Evolutionary conservation across 805 yeast genomes (phyloP), one percentile per base, ranked within the genome.

Genomic region (Nakazawaea peltata): DNA sequence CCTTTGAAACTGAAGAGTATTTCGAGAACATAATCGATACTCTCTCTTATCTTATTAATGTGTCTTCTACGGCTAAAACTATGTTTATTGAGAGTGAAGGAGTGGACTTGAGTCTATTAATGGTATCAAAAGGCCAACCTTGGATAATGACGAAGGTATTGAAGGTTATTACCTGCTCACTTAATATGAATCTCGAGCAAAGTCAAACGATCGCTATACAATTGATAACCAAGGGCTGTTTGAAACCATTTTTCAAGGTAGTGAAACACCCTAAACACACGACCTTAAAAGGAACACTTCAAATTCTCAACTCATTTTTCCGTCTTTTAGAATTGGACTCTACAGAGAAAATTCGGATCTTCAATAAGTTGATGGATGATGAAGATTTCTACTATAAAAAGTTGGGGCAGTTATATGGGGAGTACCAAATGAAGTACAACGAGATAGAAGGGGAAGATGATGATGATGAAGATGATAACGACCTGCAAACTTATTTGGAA

Each of bases 1-100:
- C 14, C 8, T 22, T 11, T 26, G 30, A 10, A n/a, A 9, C 19
- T 7, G 30, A 27, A 15, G 30, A 27, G 13, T 27, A 10, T 13
- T 7, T 27, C 8, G 18, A 14, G 11, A 27, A 27, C 13, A 15
- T 27, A 16, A 13, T 47, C 10, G 53, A 19, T 37, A 49, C 37
- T 12, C 44, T 47, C 4, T 44, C 39, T 30, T 44, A 39, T 29
- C 45, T 43, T 29, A 29, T 26, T 42, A 37, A 13, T 26, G 26
- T 15, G 10, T 24, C 40, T 13, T 36, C 28, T 10, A 25, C 28
- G 14, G 39, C 39, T 17, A 40, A 29, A 28, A 30, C 33, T 15
- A 26, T 34, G 27, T 29, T 45, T 40, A 36, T 29, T 36, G 30
- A 37, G n/a, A 30, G 26, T 19, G 44, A 41, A 18, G 44, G 44